phyloP scores from a whole-genome alignment of 495 filamentous ascomycete genomes.

The Aspergillus leporis region DNA sequence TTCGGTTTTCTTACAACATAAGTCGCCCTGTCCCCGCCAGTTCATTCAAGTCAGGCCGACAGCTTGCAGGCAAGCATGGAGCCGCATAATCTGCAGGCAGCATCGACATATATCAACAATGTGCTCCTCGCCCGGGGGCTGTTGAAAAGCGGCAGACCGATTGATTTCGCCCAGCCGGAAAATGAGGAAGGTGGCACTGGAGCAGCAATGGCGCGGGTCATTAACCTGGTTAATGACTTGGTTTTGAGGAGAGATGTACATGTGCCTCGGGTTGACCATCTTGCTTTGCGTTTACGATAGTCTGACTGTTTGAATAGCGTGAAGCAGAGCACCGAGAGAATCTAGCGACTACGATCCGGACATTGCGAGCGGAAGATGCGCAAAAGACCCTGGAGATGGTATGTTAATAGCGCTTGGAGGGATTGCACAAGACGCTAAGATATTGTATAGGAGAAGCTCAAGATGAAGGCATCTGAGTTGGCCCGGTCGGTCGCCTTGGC shows the following conservation, averaged over 20 bases:
- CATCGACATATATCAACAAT: conserved; percentile 95
- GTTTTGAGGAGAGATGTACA: conserved; percentile 80
- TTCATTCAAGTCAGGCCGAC: background rate
- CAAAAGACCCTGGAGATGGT: conserved; percentile 65
- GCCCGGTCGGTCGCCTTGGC: conserved; percentile 72
- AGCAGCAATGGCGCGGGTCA: conserved; percentile 79
- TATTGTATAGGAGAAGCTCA: conserved; percentile 53
- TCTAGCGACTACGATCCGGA: conserved; percentile 75
- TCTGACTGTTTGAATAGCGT: conserved; percentile 52
- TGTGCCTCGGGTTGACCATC: conserved; percentile 9
- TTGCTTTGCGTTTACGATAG: background rate
- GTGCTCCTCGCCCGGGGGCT: conserved; percentile 87
- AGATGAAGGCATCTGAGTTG: conserved; percentile 69
- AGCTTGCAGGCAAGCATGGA: conserved; percentile 61
- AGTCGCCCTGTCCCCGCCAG: background rate
- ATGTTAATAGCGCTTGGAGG: conserved; percentile 8
- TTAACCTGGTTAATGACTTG: conserved; percentile 90
- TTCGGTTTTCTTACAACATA: background rate
- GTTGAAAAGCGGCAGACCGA: conserved; percentile 76
- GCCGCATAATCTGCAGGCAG: conserved; percentile 75
- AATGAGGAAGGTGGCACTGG: conserved; percentile 62
- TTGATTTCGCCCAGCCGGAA: conserved; percentile 81
- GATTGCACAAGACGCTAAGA: conserved; percentile 16
- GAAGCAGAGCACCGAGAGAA: conserved; percentile 84
- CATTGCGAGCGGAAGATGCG: conserved; percentile 67